Evolutionary conservation across 1,139 yeast genomes (phyloP), one percentile per base, ranked within the genome.

Genomic region (Scheffersomyces quercinus): DNA sequence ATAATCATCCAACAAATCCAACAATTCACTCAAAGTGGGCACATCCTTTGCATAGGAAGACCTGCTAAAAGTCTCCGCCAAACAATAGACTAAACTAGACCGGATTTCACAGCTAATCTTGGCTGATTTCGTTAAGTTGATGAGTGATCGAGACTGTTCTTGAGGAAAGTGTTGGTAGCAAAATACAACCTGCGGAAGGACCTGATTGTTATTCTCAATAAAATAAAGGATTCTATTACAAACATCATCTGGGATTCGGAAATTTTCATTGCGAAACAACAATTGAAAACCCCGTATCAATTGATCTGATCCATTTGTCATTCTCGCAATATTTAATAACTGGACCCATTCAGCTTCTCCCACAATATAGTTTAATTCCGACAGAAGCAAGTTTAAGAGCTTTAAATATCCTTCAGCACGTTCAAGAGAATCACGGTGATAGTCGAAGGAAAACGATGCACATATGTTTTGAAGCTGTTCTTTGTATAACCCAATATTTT

Each of bases 1-100:
- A 54, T 85, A 84, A 52, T 85, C 91, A 50, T 82, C 81, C 35
- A 85, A 60, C 36, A 73, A 67, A 3, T 46, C 32, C 2, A 67
- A 43, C n/a, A 70, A 39, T 5, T 41, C 43, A 8, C 49, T 33
- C 12, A 67, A 45, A 5, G 52, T 42, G 3, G 13, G 40, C 43
- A 52, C 54, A 35, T 57, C 59, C 7, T 12, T 35, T 30, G 38
- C 11, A 3, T 26, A n/a, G 2, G 29, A 15, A 10, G 32, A 11
- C 5, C 8, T 26, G 10, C 6, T 9, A 8, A 42, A 44, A 35
- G 47, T 47, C 6, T 32, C 20, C 9, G 39, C 31, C 20, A 65
- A 44, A 28, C 59, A 48, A 7, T 49, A 40, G 3, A 67, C 54
- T 48, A 70, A 42, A 37, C 53, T 52, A 11, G 62, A 48, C 24